phyloP scores from a whole-genome alignment of 2,329 filamentous ascomycete genomes.

The Colletotrichum sp. region DNA sequence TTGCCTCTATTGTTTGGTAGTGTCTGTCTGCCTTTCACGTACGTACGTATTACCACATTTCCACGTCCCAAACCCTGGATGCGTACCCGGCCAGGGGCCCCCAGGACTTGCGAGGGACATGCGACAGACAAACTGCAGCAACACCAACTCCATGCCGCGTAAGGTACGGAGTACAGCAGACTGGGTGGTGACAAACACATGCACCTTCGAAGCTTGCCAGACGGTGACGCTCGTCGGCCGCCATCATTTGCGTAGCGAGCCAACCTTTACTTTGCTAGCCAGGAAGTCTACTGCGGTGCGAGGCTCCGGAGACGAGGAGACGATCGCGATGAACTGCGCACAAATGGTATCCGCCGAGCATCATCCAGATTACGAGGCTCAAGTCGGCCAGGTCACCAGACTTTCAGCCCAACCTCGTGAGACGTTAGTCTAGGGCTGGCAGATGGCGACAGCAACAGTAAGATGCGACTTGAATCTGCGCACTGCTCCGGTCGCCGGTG shows the following conservation, averaged over 20 bases:
- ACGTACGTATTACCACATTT: neutral
- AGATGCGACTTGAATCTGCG: neutral
- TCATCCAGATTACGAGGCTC: neutral
- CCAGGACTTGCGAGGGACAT: neutral
- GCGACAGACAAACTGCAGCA: slow-evolving; percentile 8
- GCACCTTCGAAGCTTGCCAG: neutral
- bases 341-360: neutral
- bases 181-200: neutral
- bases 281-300: neutral
- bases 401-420: neutral
- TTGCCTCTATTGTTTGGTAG: neutral
- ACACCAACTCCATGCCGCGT: neutral
- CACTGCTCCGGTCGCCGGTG: neutral
- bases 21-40: neutral
- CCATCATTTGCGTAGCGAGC: neutral
- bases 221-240: neutral
- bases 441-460: neutral
- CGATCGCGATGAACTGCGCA: neutral
- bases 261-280: neutral
- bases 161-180: neutral
- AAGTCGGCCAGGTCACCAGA: neutral
- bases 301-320: neutral
- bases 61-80: neutral
- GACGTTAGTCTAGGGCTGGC: neutral
- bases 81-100: neutral